Evolutionary conservation across 768 basidiomycete species (phyloP), one percentile per base, ranked within the genome.

Genomic region (Suillus bovinus): DNA sequence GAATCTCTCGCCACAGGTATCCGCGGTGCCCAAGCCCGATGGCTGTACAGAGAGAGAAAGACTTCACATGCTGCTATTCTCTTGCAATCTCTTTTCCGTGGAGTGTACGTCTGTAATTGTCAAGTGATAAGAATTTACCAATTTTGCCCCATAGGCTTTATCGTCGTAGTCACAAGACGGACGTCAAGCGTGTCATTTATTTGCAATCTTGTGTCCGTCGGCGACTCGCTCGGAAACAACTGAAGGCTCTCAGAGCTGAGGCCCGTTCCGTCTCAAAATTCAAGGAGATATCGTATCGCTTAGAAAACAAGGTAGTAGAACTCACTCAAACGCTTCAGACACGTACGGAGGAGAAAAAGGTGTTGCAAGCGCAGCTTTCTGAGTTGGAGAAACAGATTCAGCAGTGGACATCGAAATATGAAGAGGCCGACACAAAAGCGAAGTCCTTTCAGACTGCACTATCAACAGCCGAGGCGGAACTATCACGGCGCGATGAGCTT

Each of bases 281-380:
- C 86, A 98, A 97, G 79, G 95, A 97, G 78, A 97, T 96, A 67
- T 98, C 96, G 0, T 99, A 99, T 72, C 88, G 86, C 68, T 83
- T 99, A 61, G 97, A 99, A 80, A 99, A 99, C 83, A 99, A 99
- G 79, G 97, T 99, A 49, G 94, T 99, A 62, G 96, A 99, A 73
- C 89, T 99, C 64, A 99, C 97, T 0, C 97, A 99, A 73, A 87
- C 80, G 17, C 84, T 99, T 14, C 97, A 98, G 76, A 89, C 84
- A 70, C 88, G 96, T 53, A 95, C 89, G 3, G 85, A 86, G 62
- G 96, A 99, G 79, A 94, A 92, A 80, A 96, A 93, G 76, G 89
- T 88, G 59, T 79, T 99, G 49, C 88, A 90, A 66, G 79, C 76
- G n/a, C 86, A 88, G 69, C 81, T 99, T 52, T 74, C 79, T 24